These are phyloP conservation scores for Sequoiadendron giganteum DNA, from an alignment of 75 land plant genomes.

Conservation along the genomic window DNA sequence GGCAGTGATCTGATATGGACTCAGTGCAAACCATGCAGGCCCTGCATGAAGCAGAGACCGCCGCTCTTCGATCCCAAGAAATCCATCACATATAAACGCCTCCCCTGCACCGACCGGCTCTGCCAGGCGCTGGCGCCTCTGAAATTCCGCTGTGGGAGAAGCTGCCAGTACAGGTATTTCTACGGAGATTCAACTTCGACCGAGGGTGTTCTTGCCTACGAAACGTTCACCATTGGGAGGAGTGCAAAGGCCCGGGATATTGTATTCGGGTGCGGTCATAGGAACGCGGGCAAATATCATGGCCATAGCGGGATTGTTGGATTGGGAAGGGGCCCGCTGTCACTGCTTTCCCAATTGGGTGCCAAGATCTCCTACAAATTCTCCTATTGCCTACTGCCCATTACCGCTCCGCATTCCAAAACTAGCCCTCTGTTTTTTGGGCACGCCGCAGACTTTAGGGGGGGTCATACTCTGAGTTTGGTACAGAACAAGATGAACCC, in stretches of 20 bases:
- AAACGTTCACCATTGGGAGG: slow-evolving; percentile 61
- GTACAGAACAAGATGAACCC: slow-evolving; percentile 20
- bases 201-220: slow-evolving; percentile 48
- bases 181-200: slow-evolving; percentile 75
- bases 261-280: slow-evolving; percentile 57
- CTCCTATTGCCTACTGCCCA: slow-evolving; percentile 64
- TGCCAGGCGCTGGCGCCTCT: slow-evolving; percentile 6
- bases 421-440: slow-evolving; percentile 61
- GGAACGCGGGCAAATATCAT: slow-evolving; percentile 38
- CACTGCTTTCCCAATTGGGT: slow-evolving; percentile 51
- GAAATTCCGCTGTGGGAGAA: background rate
- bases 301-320: slow-evolving; percentile 66
- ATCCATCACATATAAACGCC: slow-evolving; percentile 14
- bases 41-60: slow-evolving; percentile 25
- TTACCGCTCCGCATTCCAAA: slow-evolving; percentile 18
- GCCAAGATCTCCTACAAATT: slow-evolving; percentile 27
- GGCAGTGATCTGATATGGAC: slow-evolving; percentile 35
- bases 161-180: slow-evolving; percentile 59
- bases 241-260: slow-evolving; percentile 17
- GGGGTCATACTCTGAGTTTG: slow-evolving; percentile 27
- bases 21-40: slow-evolving; percentile 32
- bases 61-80: slow-evolving; percentile 29
- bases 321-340: slow-evolving; percentile 61
- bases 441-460: slow-evolving; percentile 20
- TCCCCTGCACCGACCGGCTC: slow-evolving; percentile 6